Evolutionary conservation across 2,329 filamentous ascomycete genomes (phyloP).

Genomic region (Beauveria bassiana): DNA sequence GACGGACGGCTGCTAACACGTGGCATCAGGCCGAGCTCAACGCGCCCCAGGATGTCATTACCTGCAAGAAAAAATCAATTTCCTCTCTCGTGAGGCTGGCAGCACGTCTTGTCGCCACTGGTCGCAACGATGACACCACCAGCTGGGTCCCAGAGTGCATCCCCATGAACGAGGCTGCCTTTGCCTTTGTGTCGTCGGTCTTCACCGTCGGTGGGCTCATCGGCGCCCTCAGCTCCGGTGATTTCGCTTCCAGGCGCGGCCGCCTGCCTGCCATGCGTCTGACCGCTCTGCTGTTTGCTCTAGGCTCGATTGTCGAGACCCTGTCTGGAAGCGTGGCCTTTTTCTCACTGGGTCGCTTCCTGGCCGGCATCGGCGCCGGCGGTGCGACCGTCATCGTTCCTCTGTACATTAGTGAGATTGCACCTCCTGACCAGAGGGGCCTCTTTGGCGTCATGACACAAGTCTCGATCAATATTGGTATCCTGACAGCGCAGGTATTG

Average conservation of each 20-base stretch:
- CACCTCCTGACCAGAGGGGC: constrained; percentile 65
- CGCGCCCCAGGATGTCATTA: constrained; percentile 87
- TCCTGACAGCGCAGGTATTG: constrained; percentile 72
- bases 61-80: constrained; percentile 57
- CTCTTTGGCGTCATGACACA: constrained; percentile 84
- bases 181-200: constrained; percentile 80
- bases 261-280: constrained; percentile 67
- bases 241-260: constrained; percentile 69
- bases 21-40: constrained; percentile 71
- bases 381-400: constrained; percentile 89
- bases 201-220: constrained; percentile 85
- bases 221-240: constrained; percentile 74
- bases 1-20: constrained; percentile 12
- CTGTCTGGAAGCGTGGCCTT: constrained; percentile 58
- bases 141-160: constrained; percentile 65
- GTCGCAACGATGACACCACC: background rate
- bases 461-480: constrained; percentile 87
- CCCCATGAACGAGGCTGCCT: constrained; percentile 72
- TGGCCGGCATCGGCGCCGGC: constrained; percentile 79
- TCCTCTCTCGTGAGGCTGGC: constrained; percentile 22
- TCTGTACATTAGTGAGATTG: constrained; percentile 88
- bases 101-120: constrained; percentile 3
- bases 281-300: constrained; percentile 67
- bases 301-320: constrained; percentile 71
- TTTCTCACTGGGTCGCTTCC: constrained; percentile 65